These are phyloP conservation scores for Hypericum perforatum DNA, from an alignment of 345 rosid species.

Conservation along the genomic window DNA sequence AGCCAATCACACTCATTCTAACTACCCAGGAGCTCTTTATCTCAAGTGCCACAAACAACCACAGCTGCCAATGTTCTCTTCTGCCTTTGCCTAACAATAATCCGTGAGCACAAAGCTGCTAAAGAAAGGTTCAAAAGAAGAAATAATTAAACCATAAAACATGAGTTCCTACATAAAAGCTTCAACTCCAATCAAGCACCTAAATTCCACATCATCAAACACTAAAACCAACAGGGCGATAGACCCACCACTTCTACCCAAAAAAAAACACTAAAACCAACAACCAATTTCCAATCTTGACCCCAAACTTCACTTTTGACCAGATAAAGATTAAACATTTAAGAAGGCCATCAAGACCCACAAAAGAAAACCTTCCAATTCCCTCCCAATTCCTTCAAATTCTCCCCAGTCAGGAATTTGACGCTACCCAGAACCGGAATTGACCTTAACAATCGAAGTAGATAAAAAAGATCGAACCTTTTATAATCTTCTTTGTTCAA, in stretches of 20 bases:
- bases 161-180: too few species aligned
- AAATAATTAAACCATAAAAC: neutral
- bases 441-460: neutral
- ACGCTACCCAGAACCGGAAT: neutral
- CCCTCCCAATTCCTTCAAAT: constrained; percentile 7
- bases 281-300: too few species aligned
- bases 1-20: too few species aligned
- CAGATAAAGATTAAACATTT: constrained; percentile 1
- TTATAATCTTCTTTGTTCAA: neutral
- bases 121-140: constrained; percentile 4
- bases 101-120: neutral
- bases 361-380: constrained; percentile 7
- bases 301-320: neutral
- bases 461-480: neutral
- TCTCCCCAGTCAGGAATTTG: constrained; percentile 9
- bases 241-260: too few species aligned
- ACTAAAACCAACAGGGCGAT: too few species aligned
- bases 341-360: neutral
- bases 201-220: too few species aligned
- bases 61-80: neutral
- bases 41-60: too few species aligned
- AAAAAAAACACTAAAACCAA: too few species aligned
- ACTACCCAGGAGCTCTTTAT: too few species aligned
- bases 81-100: neutral
- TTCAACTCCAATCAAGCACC: too few species aligned